A percentile compares a stretch with the other conserved stretches of the same genome.
Evolutionary conservation across 2,329 filamentous ascomycete species (phyloP).

Genomic region (Diaporthe sp.): DNA sequence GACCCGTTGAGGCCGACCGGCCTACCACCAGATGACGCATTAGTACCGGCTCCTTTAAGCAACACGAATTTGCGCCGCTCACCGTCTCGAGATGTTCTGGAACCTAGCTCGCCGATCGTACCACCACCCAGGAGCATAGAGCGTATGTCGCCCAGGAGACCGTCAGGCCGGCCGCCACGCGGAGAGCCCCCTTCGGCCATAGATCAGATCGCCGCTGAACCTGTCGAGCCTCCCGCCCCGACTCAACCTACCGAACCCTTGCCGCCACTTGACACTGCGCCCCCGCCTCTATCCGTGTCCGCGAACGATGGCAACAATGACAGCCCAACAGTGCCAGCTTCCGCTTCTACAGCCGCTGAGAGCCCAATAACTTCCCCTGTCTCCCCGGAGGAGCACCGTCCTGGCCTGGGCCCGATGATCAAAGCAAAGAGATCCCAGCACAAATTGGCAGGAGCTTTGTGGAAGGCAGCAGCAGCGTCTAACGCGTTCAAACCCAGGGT

Average conservation of each 20-base stretch:
- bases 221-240: slow-evolving; percentile 31
- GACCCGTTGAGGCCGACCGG: slow-evolving; percentile 64
- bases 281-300: slow-evolving; percentile 24
- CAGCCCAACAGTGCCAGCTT: slow-evolving; percentile 36
- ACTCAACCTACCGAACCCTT: slow-evolving; percentile 32
- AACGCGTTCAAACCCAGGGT: slow-evolving; percentile 85
- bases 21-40: slow-evolving; percentile 56
- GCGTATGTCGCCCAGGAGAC: slow-evolving; percentile 58
- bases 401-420: slow-evolving; percentile 91
- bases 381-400: slow-evolving; percentile 60
- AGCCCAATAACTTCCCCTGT: slow-evolving; percentile 41
- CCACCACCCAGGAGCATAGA: slow-evolving; percentile 63
- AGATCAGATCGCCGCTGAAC: slow-evolving; percentile 45
- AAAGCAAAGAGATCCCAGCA: slow-evolving; percentile 78
- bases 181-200: slow-evolving; percentile 45
- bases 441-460: slow-evolving; percentile 81
- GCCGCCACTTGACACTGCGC: slow-evolving; percentile 30
- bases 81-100: slow-evolving; percentile 21
- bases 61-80: slow-evolving; percentile 56
- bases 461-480: slow-evolving; percentile 81
- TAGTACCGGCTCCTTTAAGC: slow-evolving; percentile 69
- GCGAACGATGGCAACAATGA: slow-evolving; percentile 24
- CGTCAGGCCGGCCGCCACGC: slow-evolving; percentile 47
- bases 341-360: slow-evolving; percentile 39
- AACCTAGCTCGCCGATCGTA: slow-evolving; percentile 32